Conservation (phyloP, 192 early-diverging fungal genomes). For the Podochytrium sp. region DNA sequence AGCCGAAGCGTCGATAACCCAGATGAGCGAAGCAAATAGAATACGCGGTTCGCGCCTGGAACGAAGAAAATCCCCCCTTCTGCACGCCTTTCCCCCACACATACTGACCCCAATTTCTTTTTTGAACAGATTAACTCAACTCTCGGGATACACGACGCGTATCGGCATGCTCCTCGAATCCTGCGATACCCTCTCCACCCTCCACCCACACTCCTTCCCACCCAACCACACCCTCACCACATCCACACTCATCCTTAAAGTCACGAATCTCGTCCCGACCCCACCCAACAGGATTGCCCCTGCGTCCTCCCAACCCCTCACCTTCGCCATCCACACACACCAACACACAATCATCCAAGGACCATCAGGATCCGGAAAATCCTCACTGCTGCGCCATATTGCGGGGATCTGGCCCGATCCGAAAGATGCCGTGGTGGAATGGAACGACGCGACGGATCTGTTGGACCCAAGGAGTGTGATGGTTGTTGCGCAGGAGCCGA, state of each 20-base stretch:
- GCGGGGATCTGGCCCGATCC: constrained; percentile 18
- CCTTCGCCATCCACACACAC: constrained; percentile 7
- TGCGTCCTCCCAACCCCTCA: background rate
- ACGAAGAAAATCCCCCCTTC: background rate
- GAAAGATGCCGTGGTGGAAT: no score
- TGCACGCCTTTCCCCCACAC: background rate
- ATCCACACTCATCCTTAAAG: constrained; percentile 19
- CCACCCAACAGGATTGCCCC: no score
- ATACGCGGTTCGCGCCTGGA: no score
- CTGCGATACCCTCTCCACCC: constrained; percentile 53
- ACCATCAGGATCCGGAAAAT: constrained; percentile 88
- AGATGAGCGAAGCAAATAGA: no score
- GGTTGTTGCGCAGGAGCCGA: no score
- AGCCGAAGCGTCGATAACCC: no score
- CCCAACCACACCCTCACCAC: constrained; percentile 34
- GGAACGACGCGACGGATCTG: no score
- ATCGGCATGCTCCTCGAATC: constrained; percentile 80
- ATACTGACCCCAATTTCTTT: background rate
- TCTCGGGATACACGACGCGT: constrained; percentile 84
- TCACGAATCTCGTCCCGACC: constrained; percentile 43
- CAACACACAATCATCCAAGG: constrained; percentile 49
- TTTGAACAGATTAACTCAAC: constrained; percentile 60
- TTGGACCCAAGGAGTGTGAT: no score
- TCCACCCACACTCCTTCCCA: constrained; percentile 48
- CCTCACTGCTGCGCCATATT: no score